phyloP scores from a whole-genome alignment of 2,329 filamentous ascomycete species.

The Diatrype stigma region DNA sequence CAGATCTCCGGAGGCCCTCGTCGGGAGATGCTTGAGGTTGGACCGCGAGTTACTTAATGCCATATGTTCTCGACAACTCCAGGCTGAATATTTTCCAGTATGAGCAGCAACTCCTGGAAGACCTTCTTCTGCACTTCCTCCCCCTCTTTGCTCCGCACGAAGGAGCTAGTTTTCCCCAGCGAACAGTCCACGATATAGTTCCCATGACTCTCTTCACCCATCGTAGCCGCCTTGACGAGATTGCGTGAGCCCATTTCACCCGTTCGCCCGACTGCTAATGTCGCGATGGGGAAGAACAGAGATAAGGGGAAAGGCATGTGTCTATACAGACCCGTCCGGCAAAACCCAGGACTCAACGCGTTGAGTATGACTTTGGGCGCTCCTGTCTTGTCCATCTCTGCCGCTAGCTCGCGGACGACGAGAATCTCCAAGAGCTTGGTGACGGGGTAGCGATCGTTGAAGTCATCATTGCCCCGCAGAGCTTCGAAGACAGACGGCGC shows the following conservation, averaged over 20 bases:
- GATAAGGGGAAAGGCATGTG: slow-evolving; percentile 25
- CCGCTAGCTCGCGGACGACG: slow-evolving; percentile 30
- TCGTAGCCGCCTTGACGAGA: slow-evolving; percentile 33
- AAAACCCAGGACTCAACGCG: slow-evolving; percentile 37
- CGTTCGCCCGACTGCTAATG: slow-evolving; percentile 29
- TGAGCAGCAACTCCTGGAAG: slow-evolving; percentile 38
- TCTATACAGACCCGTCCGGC: slow-evolving; percentile 36
- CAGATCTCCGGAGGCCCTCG: background rate
- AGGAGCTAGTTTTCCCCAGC: slow-evolving; percentile 23
- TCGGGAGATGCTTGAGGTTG: background rate
- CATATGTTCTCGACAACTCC: slow-evolving; percentile 32
- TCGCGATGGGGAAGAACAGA: slow-evolving; percentile 9
- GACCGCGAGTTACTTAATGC: background rate
- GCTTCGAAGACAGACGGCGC: slow-evolving; percentile 28
- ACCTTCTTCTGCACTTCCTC: slow-evolving; percentile 30
- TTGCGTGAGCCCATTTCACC: slow-evolving; percentile 37
- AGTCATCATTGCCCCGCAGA: slow-evolving; percentile 23
- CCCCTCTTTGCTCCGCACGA: slow-evolving; percentile 35
- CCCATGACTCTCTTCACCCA: slow-evolving; percentile 36
- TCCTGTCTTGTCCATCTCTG: slow-evolving; percentile 23
- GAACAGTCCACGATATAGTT: slow-evolving; percentile 34
- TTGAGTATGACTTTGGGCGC: slow-evolving; percentile 35
- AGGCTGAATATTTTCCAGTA: slow-evolving; percentile 39
- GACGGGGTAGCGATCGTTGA: slow-evolving; percentile 31
- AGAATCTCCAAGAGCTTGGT: slow-evolving; percentile 32